Evolutionary conservation across 2,329 filamentous ascomycete genomes (phyloP), one percentile per base, ranked within the genome.

Genomic region (Apiospora rasikravindrae): DNA sequence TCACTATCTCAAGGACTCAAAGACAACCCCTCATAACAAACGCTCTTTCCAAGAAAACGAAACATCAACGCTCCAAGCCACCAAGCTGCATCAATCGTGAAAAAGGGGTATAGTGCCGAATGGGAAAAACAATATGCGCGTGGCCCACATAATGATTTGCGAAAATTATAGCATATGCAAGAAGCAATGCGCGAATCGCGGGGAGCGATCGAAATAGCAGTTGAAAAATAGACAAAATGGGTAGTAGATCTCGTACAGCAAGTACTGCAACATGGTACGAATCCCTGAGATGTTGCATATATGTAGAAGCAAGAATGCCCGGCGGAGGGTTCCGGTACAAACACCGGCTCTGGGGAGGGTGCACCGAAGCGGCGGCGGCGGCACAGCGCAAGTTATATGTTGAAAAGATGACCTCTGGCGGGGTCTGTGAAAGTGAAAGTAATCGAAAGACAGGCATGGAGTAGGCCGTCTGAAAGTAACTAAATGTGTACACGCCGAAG

Each of bases 81-180:
- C 66, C 64, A 19, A 66, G 49, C 64, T 42, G 69, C 69, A 57
- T 67, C 26, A 26, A 13, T 67, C 40, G 67, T 67, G 53, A 26
- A 37, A 68, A 67, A 42, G 24, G 71, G 71, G 69, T 73, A 73
- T 73, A 71, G 42, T 47, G 45, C 67, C 45, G 69, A 69, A 71
- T 44, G 6, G 44, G 24, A 69, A 71, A 70, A 47, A 37, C 33
- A 24, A 67, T 44, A 61, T n/a, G 42, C 13, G 24, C 45, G 49
- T 49, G 22, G 49, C 24, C 69, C 69, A 22, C 45, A 61, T 26
- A 44, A 44, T 26, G 22, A 57, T 67, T 67, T 24, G 64, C 64
- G 24, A 29, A 26, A 24, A 14, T 22, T 42, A 14, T 13, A 42
- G 24, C 64, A 44, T 24, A 8, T 33, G 66, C n/a, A 45, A 67